Conservation (phyloP, 2,329 filamentous ascomycete species). For the Colletotrichum phormii region DNA sequence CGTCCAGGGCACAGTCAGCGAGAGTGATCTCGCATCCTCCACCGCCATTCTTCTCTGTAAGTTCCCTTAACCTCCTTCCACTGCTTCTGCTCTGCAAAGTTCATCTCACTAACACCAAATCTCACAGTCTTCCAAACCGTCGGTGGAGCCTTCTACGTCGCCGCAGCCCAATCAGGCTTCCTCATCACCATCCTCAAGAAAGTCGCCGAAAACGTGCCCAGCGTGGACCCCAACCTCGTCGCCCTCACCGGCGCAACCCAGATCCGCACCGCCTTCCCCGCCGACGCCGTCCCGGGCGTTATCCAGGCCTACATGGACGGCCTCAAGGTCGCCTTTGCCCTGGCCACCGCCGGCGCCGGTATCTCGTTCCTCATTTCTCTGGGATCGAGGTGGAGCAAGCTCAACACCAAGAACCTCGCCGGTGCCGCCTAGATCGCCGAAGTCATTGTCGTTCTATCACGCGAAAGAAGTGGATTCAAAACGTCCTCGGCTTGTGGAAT, state of each 20-base stretch:
- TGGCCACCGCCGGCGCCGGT: constrained; percentile 62
- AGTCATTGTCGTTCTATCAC: background rate
- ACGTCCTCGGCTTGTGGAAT: background rate
- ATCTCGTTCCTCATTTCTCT: constrained; percentile 50
- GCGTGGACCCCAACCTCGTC: constrained; percentile 50
- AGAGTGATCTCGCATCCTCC: constrained; percentile 57
- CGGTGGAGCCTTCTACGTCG: constrained; percentile 62
- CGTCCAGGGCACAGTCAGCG: constrained; percentile 53
- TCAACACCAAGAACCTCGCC: constrained; percentile 29
- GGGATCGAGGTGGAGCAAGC: constrained; percentile 48
- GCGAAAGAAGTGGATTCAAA: too few species aligned
- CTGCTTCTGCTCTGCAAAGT: too few species aligned
- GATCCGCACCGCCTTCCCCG: constrained; percentile 63
- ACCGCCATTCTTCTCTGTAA: constrained; percentile 58
- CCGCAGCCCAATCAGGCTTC: constrained; percentile 60
- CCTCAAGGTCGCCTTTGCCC: constrained; percentile 72
- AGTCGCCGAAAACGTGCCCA: constrained; percentile 49
- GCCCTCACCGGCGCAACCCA: constrained; percentile 63
- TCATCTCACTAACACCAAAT: constrained; percentile 6
- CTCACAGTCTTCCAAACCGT: constrained; percentile 58
- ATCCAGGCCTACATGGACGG: constrained; percentile 72
- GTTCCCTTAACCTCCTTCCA: constrained; percentile 6
- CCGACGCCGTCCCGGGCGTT: constrained; percentile 62
- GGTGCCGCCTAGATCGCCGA: constrained; percentile 22
- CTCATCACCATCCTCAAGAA: constrained; percentile 55